Conservation (phyloP, 257 asterid genomes). For the Echium plantagineum region DNA sequence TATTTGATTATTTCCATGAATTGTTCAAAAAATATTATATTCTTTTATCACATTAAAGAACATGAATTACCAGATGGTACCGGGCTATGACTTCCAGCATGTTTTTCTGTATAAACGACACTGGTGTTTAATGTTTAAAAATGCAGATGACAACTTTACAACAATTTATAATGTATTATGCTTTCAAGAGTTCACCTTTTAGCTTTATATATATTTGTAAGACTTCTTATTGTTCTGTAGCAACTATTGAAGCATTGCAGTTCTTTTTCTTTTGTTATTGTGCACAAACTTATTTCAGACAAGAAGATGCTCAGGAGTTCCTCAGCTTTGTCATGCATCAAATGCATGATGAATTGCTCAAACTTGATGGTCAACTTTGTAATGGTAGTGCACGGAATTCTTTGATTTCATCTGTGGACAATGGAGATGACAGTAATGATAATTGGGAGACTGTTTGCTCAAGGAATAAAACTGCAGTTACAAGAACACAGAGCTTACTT, state of each 20-base stretch:
- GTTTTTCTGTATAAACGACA: too few species aligned
- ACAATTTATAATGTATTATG: background rate
- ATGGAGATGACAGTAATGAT: constrained; percentile 44
- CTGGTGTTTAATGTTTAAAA: background rate
- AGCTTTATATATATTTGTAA: too few species aligned
- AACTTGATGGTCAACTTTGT: constrained; percentile 48
- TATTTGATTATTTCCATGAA: background rate
- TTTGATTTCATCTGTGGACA: constrained; percentile 49
- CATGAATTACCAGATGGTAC: background rate
- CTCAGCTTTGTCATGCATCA: constrained; percentile 80
- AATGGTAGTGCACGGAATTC: constrained; percentile 44
- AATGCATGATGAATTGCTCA: constrained; percentile 87
- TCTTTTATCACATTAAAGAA: too few species aligned
- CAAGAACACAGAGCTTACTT: constrained; percentile 66
- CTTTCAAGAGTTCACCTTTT: background rate
- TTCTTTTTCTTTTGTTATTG: background rate
- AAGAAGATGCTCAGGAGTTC: constrained; percentile 92
- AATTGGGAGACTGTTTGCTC: constrained; percentile 74
- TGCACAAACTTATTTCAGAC: constrained; percentile 30
- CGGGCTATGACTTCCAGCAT: background rate
- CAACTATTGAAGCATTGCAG: background rate
- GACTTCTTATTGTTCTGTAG: too few species aligned
- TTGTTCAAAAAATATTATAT: background rate
- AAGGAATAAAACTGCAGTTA: constrained; percentile 53
- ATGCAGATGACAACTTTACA: too few species aligned